These are phyloP conservation scores for Prunus fruticosa DNA, from an alignment of 306 rosid species.

Conservation along the genomic window DNA sequence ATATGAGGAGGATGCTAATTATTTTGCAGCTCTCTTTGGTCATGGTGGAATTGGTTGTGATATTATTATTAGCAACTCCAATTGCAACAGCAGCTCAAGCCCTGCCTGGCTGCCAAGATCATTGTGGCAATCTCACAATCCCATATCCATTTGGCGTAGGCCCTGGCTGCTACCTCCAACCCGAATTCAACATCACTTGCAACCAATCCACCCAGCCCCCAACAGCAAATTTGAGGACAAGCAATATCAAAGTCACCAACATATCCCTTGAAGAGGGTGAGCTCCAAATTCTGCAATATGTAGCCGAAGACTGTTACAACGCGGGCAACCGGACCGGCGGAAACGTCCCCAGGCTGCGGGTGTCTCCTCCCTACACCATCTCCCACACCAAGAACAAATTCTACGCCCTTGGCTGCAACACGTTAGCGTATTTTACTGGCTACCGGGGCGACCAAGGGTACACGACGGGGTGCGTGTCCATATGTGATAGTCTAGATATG, in stretches of 20 bases:
- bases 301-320: neutral
- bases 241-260: neutral
- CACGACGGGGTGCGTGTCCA: neutral
- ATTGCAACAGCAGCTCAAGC: neutral
- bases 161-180: neutral
- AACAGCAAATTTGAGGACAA: neutral
- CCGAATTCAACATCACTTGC: neutral
- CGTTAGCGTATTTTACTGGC: constrained; percentile 1
- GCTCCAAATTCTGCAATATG: neutral
- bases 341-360: rapidly evolving
- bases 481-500: neutral
- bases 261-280: neutral
- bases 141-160: constrained; percentile 14
- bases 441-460: no score
- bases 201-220: neutral
- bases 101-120: neutral
- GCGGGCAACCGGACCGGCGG: neutral
- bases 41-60: neutral
- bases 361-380: neutral
- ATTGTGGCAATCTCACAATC: constrained; percentile 10
- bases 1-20: neutral
- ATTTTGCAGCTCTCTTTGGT: neutral
- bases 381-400: constrained; percentile 5
- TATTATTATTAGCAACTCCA: neutral
- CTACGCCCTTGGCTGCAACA: constrained; percentile 10